Percentiles rank a stretch among this genome's conserved stretches.
Evolutionary conservation across 2,329 filamentous ascomycete species (phyloP).

Genomic region (Exophiala aquamarina): DNA sequence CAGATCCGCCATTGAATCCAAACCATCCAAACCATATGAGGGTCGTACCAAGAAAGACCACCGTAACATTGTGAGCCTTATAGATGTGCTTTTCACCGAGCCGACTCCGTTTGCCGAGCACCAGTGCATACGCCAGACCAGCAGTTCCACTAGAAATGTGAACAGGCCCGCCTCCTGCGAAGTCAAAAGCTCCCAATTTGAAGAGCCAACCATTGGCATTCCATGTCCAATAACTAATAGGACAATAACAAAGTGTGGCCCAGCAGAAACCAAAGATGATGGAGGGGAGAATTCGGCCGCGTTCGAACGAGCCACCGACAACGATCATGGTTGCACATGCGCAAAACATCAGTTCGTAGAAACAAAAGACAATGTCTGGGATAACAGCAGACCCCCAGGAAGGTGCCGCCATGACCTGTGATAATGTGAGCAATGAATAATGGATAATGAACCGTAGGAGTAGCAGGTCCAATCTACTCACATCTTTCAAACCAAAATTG

Average conservation of each 20-base stretch:
- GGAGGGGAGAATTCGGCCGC: constrained; percentile 63
- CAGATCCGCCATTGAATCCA: constrained; percentile 90
- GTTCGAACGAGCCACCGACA: constrained; percentile 63
- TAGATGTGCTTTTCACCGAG: constrained; percentile 52
- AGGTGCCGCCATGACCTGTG: constrained; percentile 49
- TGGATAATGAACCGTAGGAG: constrained; percentile 56
- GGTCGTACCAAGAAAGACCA: constrained; percentile 68
- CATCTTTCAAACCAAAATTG: constrained; percentile 62
- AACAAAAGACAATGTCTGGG: constrained; percentile 66
- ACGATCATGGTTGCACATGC: constrained; percentile 58
- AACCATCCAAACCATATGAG: constrained; percentile 66
- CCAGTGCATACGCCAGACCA: constrained; percentile 70
- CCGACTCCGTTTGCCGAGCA: constrained; percentile 68
- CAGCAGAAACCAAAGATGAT: constrained; percentile 72
- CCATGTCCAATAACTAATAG: constrained; percentile 75
- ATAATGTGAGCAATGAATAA: neutral
- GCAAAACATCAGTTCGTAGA: constrained; percentile 66
- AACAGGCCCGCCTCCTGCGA: constrained; percentile 72
- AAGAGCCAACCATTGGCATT: constrained; percentile 71
- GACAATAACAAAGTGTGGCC: constrained; percentile 69
- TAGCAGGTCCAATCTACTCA: constrained; percentile 69
- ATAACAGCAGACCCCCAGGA: constrained; percentile 57
- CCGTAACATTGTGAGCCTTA: constrained; percentile 69
- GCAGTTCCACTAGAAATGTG: constrained; percentile 72
- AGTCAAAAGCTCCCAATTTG: constrained; percentile 69